Base-by-base conservation (phyloP, 352 stramenopile genomes). In the Phytopythium litorale region DNA sequence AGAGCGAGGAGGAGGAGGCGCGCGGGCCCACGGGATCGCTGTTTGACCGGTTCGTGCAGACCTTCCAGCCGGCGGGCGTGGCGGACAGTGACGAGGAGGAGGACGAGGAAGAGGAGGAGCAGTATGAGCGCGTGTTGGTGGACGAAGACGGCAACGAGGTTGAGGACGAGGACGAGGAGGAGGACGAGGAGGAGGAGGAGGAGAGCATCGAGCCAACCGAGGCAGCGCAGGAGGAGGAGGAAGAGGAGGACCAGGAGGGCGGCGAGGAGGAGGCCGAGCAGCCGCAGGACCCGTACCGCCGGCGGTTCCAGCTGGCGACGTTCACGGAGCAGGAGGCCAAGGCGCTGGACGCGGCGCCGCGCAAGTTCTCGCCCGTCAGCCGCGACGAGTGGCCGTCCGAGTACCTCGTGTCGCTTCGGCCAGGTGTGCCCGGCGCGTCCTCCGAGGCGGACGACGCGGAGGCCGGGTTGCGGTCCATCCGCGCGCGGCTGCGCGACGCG, bases 11-110 rank as follows among this genome's bases (percentile, higher is more conserved):
- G 52, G 59, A 64, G 13, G 53, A 66, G 13, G n/a, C 16, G 18
- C 25, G 53, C 42, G 37, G 52, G 19, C 61, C 30, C 40, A 63
- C 50, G 37, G 68, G 46, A 8, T 79, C 78, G 37, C 53, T 91
- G n/a, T 93, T 93, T 73, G 70, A 84, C 30, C 65, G 85, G 66
- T 93, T 93, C 70, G 79, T 93, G 37, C 77, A 76, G 46, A 77
- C 76, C 28, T 91, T 91, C 55, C 80, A 85, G 33, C 68, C 66
- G 1, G 55, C 69, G 19, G 48, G 67, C 55, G 11, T 33, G 0
- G 56, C 12, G 7, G 56, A 68, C 7, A 65, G 77, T 33, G 75
- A 76, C 0, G 68, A 72, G 13, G 60, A 75, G 16, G 66, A 73
- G 13, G 72, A 78, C 15, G 74, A 82, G 23, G 65, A 79, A 7